Percentiles rank a stretch among this genome's conserved stretches.
Evolutionary conservation across 1,284 basidiomycete species (phyloP).

Genomic region (Rhodotorula sp.): DNA sequence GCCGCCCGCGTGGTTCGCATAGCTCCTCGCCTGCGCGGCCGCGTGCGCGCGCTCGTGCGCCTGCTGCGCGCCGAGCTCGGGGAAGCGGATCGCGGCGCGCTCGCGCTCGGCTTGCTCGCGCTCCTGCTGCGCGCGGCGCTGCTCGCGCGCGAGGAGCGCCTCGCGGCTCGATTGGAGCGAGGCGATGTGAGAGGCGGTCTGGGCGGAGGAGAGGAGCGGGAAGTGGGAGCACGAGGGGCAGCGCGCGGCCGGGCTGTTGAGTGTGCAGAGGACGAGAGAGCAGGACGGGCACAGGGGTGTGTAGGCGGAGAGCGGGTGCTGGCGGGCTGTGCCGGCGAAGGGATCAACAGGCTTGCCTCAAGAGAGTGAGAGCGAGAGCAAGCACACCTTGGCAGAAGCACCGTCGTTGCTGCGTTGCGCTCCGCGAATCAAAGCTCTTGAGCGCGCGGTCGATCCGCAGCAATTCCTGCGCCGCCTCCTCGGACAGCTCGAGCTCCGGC

Average conservation of each 20-base stretch:
- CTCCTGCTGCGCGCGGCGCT: slow-evolving; percentile 8
- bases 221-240: slow-evolving; percentile 52
- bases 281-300: slow-evolving; percentile 52
- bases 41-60: neutral
- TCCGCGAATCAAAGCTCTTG: slow-evolving; percentile 4
- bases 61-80: slow-evolving; percentile 20
- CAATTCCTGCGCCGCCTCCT: slow-evolving; percentile 44
- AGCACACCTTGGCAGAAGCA: slow-evolving; percentile 55
- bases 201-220: slow-evolving; percentile 38
- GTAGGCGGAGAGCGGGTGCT: slow-evolving; percentile 51
- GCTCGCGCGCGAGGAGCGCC: slow-evolving; percentile 22
- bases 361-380: neutral
- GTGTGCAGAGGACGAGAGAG: slow-evolving; percentile 50
- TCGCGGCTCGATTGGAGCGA: slow-evolving; percentile 12
- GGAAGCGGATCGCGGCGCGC: slow-evolving; percentile 38
- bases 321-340: slow-evolving; percentile 46
- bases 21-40: slow-evolving; percentile 12
- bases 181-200: slow-evolving; percentile 15
- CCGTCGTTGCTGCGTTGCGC: slow-evolving; percentile 23
- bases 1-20: slow-evolving; percentile 37
- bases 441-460: slow-evolving; percentile 31
- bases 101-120: slow-evolving; percentile 30
- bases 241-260: slow-evolving; percentile 49
- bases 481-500: slow-evolving; percentile 46
- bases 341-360: neutral